Evolutionary conservation across 2,329 filamentous ascomycete species (phyloP), one percentile per base, ranked within the genome.

Genomic region (Samsoniella hepiali): DNA sequence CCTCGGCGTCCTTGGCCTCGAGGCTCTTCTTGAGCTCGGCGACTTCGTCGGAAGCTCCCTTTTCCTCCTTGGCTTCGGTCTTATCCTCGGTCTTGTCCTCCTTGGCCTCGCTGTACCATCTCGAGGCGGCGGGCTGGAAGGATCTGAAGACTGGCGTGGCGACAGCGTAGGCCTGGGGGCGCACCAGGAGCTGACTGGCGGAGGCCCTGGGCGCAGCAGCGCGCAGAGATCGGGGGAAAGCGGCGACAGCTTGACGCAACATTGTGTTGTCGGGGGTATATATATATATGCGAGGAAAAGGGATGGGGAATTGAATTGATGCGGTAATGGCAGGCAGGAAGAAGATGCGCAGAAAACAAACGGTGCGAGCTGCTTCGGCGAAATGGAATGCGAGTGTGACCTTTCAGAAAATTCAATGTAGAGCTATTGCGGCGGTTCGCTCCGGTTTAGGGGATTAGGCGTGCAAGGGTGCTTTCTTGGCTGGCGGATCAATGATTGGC

Each of bases 1-100:
- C 79, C 70, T 84, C 81, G 67, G 78, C 77, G 38, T 82, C 78
- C 74, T 84, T 84, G 67, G 78, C 72, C 72, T 84, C 81, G 54
- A 84, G 73, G 65, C 79, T 74, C 72, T 83, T 83, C 76, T 82
- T 82, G 62, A 84, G 72, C 64, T 78, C 75, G 3, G 76, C 72
- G 47, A 81, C 71, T 49, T 76, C 73, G 63, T 78, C 77, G 10
- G 72, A 63, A 42, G 74, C 73, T 65, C 65, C 69, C 45, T 63
- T 66, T 8, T 64, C 69, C 22, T 72, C 69, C 64, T 75, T 72
- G 2, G 62, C 61, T 45, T 69, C 68, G 15, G 71, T 45, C 45
- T 75, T 68, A 5, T 64, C 58, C 34, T 54, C 51, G 8, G 51
- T 13, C 27, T 67, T 68, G 64, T 75, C 63, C 63, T 78, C 73